These are phyloP conservation scores for Ustilago loliicola DNA, from an alignment of 1,284 basidiomycete species.

Conservation along the genomic window DNA sequence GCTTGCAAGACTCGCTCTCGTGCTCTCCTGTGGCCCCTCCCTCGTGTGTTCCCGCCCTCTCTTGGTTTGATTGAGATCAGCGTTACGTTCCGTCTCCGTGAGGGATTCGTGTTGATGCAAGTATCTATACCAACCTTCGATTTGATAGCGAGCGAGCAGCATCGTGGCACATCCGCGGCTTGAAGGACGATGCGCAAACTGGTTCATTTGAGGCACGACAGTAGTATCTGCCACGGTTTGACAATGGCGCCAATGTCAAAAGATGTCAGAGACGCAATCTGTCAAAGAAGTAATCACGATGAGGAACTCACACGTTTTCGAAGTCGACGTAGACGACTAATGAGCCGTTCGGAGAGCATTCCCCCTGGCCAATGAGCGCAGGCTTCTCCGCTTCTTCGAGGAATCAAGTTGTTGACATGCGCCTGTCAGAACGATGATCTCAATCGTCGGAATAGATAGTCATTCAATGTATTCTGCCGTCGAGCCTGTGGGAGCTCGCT, in stretches of 20 bases:
- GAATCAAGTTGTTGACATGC: not conserved
- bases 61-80: not conserved
- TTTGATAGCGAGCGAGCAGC: not conserved
- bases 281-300: not conserved
- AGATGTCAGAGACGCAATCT: not conserved
- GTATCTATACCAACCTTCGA: conserved; percentile 1
- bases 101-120: conserved; percentile 9
- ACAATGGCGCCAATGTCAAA: not conserved
- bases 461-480: not conserved
- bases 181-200: not conserved
- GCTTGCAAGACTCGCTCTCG: not conserved
- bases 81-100: not conserved
- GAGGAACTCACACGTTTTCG: not conserved
- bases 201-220: not conserved
- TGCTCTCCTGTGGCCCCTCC: not conserved
- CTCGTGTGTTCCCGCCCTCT: not conserved
- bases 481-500: not conserved
- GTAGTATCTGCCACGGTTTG: too few species aligned
- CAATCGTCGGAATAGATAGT: conserved; percentile 5
- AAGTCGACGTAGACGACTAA: not conserved
- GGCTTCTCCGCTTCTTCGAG: not conserved
- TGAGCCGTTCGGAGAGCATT: not conserved
- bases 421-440: not conserved
- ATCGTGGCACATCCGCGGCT: not conserved
- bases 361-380: not conserved